Conservation (phyloP, 1,284 basidiomycete species). For the Fistulinella cinereoalba region DNA sequence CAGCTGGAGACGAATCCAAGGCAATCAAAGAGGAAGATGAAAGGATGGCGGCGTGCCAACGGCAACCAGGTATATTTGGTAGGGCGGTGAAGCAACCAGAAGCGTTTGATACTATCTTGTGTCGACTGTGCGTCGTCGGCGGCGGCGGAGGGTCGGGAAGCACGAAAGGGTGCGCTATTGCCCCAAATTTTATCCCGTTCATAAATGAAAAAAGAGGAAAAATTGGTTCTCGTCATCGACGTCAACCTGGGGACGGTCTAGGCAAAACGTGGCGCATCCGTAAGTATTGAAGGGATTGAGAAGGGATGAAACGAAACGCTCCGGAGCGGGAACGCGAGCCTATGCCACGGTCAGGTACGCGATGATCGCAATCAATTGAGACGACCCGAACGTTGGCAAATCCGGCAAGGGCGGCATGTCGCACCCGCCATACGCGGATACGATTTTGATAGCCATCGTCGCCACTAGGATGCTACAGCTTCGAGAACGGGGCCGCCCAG, state of each 20-base stretch:
- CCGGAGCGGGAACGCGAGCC: not conserved
- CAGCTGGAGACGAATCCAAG: conserved; percentile 4
- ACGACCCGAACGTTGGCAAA: conserved; percentile 7
- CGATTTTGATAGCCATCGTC: too few species aligned
- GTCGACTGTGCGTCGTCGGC: not conserved
- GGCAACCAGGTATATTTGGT: too few species aligned
- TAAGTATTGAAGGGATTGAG: too few species aligned
- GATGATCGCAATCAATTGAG: conserved; percentile 7
- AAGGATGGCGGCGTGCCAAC: not conserved
- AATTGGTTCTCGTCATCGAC: not conserved
- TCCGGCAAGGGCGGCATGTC: not conserved
- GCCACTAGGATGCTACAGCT: not conserved
- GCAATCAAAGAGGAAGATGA: conserved; percentile 1
- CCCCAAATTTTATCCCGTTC: too few species aligned
- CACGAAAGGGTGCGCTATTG: too few species aligned
- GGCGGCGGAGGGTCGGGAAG: conserved; percentile 18
- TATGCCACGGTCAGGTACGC: conserved; percentile 18
- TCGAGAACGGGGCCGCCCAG: too few species aligned
- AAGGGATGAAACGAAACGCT: conserved; percentile 18
- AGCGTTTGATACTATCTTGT: conserved; percentile 4
- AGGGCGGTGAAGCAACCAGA: conserved; percentile 14
- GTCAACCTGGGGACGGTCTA: not conserved
- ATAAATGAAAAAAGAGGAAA: not conserved
- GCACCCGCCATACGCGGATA: not conserved
- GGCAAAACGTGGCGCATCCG: too few species aligned